phyloP scores from a whole-genome alignment of 2,329 filamentous ascomycete species.

The Epichloe amarillans region DNA sequence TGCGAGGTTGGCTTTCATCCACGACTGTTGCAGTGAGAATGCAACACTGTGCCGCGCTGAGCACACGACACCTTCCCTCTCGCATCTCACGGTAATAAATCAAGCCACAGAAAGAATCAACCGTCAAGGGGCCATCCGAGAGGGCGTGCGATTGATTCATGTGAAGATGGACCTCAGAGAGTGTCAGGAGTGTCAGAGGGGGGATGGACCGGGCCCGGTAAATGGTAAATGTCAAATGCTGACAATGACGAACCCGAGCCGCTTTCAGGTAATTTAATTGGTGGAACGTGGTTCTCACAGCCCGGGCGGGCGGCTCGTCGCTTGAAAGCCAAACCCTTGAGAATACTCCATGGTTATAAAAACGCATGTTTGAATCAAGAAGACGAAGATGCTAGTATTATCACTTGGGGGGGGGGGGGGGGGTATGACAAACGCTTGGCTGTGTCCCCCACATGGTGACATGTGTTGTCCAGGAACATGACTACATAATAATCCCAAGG shows the following conservation, averaged over 20 bases:
- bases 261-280: background rate
- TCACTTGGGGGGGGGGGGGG: no score
- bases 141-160: background rate
- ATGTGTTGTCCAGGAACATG: background rate
- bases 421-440: background rate
- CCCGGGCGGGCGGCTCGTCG: background rate
- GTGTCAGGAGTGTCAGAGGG: no score
- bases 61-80: background rate
- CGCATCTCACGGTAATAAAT: background rate
- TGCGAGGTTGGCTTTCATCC: background rate
- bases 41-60: background rate
- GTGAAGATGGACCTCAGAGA: background rate
- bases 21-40: background rate
- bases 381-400: background rate
- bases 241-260: background rate
- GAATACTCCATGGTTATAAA: background rate
- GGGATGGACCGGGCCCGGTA: no score
- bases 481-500: background rate
- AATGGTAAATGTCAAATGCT: background rate
- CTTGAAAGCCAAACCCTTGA: background rate
- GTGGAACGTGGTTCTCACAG: background rate
- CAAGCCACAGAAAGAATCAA: background rate
- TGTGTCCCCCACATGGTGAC: no score
- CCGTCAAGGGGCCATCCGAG: background rate
- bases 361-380: background rate